phyloP scores from a whole-genome alignment of 2,329 filamentous ascomycete species.

The Parascedosporium putredinis region DNA sequence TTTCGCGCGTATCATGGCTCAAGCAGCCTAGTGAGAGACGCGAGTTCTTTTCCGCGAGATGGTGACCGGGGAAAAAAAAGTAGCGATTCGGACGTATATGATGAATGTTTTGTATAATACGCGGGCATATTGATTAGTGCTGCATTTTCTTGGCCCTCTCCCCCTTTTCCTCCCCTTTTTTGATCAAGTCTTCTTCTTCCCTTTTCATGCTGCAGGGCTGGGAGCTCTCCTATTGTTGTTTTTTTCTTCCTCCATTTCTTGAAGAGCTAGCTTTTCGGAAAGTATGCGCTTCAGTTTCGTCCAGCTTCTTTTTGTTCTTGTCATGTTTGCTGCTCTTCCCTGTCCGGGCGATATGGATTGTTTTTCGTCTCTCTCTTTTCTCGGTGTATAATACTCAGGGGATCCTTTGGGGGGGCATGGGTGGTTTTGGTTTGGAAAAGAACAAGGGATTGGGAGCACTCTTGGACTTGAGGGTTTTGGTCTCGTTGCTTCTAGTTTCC shows the following conservation, averaged over 20 bases:
- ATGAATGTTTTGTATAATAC: not conserved
- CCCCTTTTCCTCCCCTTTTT: not conserved
- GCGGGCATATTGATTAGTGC: slow-evolving; percentile 2
- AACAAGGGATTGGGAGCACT: too few relatives aligned
- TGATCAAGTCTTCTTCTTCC: not conserved
- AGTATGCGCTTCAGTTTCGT: too few relatives aligned
- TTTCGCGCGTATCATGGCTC: too few relatives aligned
- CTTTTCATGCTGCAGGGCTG: not conserved
- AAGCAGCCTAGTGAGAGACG: too few relatives aligned
- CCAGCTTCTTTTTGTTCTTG: too few relatives aligned
- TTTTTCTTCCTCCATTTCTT: not conserved
- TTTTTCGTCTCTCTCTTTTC: not conserved
- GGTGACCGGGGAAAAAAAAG: too few relatives aligned
- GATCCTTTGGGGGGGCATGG: too few relatives aligned
- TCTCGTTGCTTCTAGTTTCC: too few relatives aligned
- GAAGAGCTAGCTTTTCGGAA: too few relatives aligned
- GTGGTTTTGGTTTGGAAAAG: not conserved
- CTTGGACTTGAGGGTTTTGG: too few relatives aligned
- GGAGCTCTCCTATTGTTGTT: not conserved
- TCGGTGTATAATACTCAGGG: not conserved
- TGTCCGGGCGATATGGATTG: not conserved
- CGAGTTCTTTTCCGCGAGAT: not conserved
- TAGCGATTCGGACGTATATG: not conserved
- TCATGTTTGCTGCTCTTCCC: not conserved
- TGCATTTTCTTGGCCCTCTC: not conserved